Percentiles rank a stretch among this genome's conserved stretches.
phyloP scores from a whole-genome alignment of 1,284 basidiomycete species.

The Melampsora larici-populina region DNA sequence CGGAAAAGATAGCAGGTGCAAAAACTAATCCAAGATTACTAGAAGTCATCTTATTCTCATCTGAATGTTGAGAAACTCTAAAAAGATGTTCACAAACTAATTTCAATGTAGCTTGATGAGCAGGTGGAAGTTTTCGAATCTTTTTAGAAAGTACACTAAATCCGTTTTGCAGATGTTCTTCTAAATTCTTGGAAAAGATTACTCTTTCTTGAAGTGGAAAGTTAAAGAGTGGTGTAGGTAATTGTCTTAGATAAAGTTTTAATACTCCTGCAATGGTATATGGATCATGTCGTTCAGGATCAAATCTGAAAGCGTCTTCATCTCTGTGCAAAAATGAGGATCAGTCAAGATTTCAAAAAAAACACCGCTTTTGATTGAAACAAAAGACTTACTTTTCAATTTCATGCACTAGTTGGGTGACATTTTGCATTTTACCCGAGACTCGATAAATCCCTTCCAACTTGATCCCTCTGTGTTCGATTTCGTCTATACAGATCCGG shows the following conservation, averaged over 20 bases:
- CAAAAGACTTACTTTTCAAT: slow-evolving; percentile 66
- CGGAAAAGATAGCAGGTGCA: slow-evolving; percentile 50
- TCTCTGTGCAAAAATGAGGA: slow-evolving; percentile 55
- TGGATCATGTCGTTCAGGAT: slow-evolving; percentile 72
- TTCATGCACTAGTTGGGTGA: slow-evolving; percentile 69
- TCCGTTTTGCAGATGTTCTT: slow-evolving; percentile 67
- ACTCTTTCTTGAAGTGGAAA: slow-evolving; percentile 77
- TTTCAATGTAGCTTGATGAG: slow-evolving; percentile 85
- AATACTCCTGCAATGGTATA: slow-evolving; percentile 84
- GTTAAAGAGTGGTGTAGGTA: slow-evolving; percentile 88
- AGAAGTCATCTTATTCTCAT: slow-evolving; percentile 89
- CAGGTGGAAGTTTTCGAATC: slow-evolving; percentile 71
- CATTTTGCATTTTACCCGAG: slow-evolving; percentile 39
- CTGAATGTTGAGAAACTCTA: slow-evolving; percentile 66
- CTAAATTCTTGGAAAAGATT: slow-evolving; percentile 54
- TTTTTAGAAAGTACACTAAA: slow-evolving; percentile 73
- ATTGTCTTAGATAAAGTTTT: slow-evolving; percentile 84
- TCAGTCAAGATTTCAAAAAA: neutral
- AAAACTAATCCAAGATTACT: slow-evolving; percentile 58
- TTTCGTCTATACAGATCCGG: slow-evolving; percentile 74
- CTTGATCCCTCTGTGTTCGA: slow-evolving; percentile 64
- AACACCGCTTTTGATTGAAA: too few relatives aligned
- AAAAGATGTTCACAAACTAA: slow-evolving; percentile 83
- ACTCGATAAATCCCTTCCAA: slow-evolving; percentile 41
- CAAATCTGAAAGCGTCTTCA: slow-evolving; percentile 78